Evolutionary conservation across 2,329 filamentous ascomycete species (phyloP).

Genomic region (Colletotrichum orchidophilum): DNA sequence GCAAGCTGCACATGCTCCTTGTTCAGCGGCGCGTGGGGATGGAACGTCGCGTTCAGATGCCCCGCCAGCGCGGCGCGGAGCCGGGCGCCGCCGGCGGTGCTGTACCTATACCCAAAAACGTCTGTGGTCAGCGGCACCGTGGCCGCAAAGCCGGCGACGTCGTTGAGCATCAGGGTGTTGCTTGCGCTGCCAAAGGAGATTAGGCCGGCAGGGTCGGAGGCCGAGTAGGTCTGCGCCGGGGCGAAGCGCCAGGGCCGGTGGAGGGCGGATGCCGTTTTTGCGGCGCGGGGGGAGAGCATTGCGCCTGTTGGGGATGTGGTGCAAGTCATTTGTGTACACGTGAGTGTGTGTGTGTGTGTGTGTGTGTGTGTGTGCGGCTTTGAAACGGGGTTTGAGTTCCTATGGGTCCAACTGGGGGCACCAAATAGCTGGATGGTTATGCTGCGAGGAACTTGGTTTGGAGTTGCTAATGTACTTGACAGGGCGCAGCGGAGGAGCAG

Average conservation of each 20-base stretch:
- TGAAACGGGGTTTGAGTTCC: too few species aligned
- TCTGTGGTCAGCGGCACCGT: constrained; percentile 17
- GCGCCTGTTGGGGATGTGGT: background rate
- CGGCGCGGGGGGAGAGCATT: constrained; percentile 22
- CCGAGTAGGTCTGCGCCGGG: constrained; percentile 8
- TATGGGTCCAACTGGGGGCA: too few species aligned
- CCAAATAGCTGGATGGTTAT: too few species aligned
- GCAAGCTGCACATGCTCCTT: constrained; percentile 45
- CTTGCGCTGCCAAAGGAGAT: constrained; percentile 25
- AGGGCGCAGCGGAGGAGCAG: background rate
- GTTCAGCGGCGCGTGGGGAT: constrained; percentile 42
- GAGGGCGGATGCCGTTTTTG: constrained; percentile 13
- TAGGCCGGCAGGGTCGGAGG: constrained; percentile 16
- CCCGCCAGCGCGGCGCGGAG: constrained; percentile 45
- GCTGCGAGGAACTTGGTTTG: background rate
- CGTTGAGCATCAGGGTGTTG: constrained; percentile 14
- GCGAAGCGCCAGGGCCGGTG: constrained; percentile 24
- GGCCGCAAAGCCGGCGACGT: constrained; percentile 18
- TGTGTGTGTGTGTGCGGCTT: background rate
- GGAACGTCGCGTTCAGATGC: constrained; percentile 50
- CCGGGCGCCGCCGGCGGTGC: constrained; percentile 45
- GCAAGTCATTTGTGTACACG: background rate
- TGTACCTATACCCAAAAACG: constrained; percentile 49
- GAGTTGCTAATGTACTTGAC: background rate
- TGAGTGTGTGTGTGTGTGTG: background rate